These are phyloP conservation scores for Pythium biforme DNA, from an alignment of 352 stramenopile species.

Conservation along the genomic window DNA sequence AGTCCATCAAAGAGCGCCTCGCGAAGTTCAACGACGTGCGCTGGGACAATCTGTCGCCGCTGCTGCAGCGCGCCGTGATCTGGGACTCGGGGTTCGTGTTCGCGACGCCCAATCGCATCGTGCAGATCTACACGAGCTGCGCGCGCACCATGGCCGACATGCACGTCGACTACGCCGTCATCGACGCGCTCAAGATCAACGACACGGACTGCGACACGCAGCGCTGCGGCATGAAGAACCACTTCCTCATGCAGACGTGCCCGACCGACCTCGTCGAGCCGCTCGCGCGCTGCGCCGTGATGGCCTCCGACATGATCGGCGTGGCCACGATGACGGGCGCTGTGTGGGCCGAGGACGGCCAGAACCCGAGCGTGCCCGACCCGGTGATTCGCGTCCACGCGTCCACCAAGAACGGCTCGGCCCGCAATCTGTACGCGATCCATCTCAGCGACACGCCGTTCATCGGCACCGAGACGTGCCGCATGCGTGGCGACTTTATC, in stretches of 20 bases:
- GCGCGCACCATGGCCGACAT: slow-evolving; percentile 58
- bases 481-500: slow-evolving; percentile 56
- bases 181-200: slow-evolving; percentile 30
- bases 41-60: slow-evolving; percentile 45
- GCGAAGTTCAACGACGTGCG: slow-evolving; percentile 28
- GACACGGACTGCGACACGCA: slow-evolving; percentile 25
- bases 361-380: slow-evolving; percentile 41
- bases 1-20: slow-evolving; percentile 31
- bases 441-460: slow-evolving; percentile 50
- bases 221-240: slow-evolving; percentile 49
- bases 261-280: slow-evolving; percentile 32
- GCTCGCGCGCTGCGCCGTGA: slow-evolving; percentile 45
- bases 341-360: slow-evolving; percentile 66
- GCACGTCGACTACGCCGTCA: slow-evolving; percentile 39
- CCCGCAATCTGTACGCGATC: slow-evolving; percentile 52
- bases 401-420: slow-evolving; percentile 12
- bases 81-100: slow-evolving; percentile 74
- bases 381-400: slow-evolving; percentile 54
- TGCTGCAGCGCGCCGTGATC: slow-evolving; percentile 69
- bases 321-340: slow-evolving; percentile 33
- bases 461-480: slow-evolving; percentile 43
- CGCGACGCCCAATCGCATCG: slow-evolving; percentile 30
- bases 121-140: slow-evolving; percentile 65
- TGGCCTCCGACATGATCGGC: slow-evolving; percentile 31
- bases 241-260: slow-evolving; percentile 44